phyloP scores from a whole-genome alignment of 495 filamentous ascomycete species.

The Trichoderma orchidacearum region DNA sequence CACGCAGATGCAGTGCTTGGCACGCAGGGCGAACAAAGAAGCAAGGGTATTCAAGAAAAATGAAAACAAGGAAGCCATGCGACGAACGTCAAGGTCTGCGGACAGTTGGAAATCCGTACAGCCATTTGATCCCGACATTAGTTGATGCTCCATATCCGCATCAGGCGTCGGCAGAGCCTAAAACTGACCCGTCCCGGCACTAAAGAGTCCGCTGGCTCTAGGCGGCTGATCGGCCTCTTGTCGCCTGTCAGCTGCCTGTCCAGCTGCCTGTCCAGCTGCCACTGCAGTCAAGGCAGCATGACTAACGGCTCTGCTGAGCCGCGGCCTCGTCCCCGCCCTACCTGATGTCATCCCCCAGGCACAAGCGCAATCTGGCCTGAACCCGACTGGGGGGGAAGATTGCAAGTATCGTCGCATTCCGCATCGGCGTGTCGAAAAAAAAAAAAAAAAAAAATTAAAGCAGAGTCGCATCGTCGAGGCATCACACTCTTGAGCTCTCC shows the following conservation, averaged over 20 bases:
- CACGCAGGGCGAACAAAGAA: no score
- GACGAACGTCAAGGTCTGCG: no score
- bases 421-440: not conserved
- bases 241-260: no score
- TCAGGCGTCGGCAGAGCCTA: not conserved
- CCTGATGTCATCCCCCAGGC: not conserved
- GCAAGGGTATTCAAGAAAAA: no score
- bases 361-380: constrained; percentile 1
- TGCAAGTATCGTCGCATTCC: not conserved
- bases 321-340: not conserved
- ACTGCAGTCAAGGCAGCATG: not conserved
- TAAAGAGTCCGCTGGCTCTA: not conserved
- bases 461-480: no score
- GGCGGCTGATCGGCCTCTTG: not conserved
- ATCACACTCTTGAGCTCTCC: not conserved
- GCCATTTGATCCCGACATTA: no score
- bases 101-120: no score
- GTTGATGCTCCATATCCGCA: no score
- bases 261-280: not conserved
- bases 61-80: no score
- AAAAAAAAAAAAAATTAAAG: not conserved
- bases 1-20: no score
- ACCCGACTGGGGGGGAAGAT: not conserved
- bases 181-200: not conserved
- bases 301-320: not conserved